These are phyloP conservation scores for Coffea humblotiana DNA, from an alignment of 305 asterid genomes.

Conservation along the genomic window DNA sequence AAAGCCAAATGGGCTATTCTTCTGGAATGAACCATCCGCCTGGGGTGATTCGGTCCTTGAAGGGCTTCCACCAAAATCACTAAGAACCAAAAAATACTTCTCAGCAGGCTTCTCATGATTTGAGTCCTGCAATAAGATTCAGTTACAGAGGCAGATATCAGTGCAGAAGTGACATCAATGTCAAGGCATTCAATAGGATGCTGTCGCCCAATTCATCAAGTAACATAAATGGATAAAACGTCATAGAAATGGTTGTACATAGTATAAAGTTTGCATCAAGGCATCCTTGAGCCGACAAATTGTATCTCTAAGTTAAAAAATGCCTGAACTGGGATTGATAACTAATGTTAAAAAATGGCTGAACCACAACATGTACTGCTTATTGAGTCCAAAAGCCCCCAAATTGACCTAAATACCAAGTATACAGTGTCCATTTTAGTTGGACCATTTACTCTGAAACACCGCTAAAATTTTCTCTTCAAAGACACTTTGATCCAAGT, in stretches of 20 bases:
- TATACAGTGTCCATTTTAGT: neutral
- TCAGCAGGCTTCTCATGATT: conserved; percentile 64
- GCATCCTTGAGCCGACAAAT: neutral
- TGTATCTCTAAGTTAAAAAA: neutral
- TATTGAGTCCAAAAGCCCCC: neutral
- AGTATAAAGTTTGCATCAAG: neutral
- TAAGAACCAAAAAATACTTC: conserved; percentile 67
- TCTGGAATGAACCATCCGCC: conserved; percentile 50
- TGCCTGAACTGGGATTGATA: neutral
- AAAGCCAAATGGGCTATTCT: conserved; percentile 53
- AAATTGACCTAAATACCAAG: neutral
- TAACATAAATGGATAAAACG: neutral
- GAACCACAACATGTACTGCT: neutral
- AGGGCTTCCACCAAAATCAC: conserved; percentile 68
- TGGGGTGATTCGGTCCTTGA: conserved; percentile 60
- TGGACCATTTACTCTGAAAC: neutral
- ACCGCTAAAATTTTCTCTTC: neutral
- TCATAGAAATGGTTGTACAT: neutral
- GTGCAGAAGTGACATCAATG: conserved; percentile 2
- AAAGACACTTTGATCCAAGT: neutral
- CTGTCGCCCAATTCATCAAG: no score
- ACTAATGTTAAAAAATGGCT: neutral
- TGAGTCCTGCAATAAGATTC: conserved; percentile 50
- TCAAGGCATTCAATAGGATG: conserved; percentile 1
- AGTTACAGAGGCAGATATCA: conserved; percentile 15